A percentile compares a stretch with the other conserved stretches of the same genome.
Conservation (phyloP, 768 basidiomycete species). For the Hydnomerulius pinastri region DNA sequence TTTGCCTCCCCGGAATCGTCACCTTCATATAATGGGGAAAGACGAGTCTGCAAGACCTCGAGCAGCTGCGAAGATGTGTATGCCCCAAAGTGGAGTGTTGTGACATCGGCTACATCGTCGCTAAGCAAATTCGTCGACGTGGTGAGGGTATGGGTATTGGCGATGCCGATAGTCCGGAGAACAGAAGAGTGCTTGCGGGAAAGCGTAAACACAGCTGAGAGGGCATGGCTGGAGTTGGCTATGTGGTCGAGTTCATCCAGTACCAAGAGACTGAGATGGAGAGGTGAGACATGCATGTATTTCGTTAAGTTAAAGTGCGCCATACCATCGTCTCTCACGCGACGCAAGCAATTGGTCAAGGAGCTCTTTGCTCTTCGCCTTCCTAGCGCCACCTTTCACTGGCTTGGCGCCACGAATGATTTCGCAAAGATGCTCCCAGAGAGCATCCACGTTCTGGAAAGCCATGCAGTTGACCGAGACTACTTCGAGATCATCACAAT, state of each 20-base stretch:
- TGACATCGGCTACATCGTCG: slow-evolving; percentile 41
- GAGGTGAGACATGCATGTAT: slow-evolving; percentile 25
- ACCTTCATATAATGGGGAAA: slow-evolving; percentile 49
- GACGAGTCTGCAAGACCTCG: slow-evolving; percentile 64
- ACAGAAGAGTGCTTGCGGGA: slow-evolving; percentile 51
- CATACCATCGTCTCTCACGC: slow-evolving; percentile 56
- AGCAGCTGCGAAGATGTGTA: slow-evolving; percentile 75
- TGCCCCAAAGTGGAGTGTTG: slow-evolving; percentile 78
- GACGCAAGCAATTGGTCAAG: slow-evolving; percentile 47
- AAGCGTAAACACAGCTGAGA: slow-evolving; percentile 69
- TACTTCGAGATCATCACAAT: slow-evolving; percentile 43
- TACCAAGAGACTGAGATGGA: slow-evolving; percentile 59
- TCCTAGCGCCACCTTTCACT: slow-evolving; percentile 43
- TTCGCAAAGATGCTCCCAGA: slow-evolving; percentile 71
- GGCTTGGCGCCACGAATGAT: slow-evolving; percentile 44
- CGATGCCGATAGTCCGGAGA: slow-evolving; percentile 79
- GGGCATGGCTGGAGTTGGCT: slow-evolving; percentile 56
- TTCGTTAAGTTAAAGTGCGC: not conserved
- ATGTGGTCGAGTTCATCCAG: slow-evolving; percentile 90
- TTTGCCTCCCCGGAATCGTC: slow-evolving; percentile 13
- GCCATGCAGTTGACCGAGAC: slow-evolving; percentile 82
- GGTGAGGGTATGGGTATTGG: slow-evolving; percentile 86
- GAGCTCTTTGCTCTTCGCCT: slow-evolving; percentile 46
- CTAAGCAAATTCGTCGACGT: slow-evolving; percentile 46
- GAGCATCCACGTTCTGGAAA: slow-evolving; percentile 59